Percentiles rank a stretch among this genome's conserved stretches.
Conservation (phyloP, 441 rosid genomes). For the Mallotus japonicus region DNA sequence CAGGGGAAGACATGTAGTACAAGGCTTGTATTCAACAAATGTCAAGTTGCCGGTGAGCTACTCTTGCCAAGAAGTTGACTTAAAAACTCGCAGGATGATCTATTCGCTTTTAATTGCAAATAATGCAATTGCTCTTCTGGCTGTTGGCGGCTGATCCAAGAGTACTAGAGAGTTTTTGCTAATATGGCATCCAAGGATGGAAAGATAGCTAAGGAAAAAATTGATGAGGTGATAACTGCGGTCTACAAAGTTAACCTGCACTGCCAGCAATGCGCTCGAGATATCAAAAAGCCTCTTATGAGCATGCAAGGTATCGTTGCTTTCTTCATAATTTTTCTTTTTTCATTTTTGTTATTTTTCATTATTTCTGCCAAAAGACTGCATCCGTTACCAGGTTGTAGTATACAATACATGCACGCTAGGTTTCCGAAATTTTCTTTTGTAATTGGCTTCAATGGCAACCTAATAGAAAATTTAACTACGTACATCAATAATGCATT, state of each 20-base stretch:
- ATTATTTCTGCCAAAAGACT: background rate
- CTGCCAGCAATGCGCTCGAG: slow-evolving; percentile 62
- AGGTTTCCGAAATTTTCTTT: too few species aligned
- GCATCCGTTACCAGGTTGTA: background rate
- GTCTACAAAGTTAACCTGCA: slow-evolving; percentile 74
- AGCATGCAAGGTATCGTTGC: slow-evolving; percentile 39
- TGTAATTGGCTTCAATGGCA: too few species aligned
- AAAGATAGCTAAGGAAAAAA: slow-evolving; percentile 30
- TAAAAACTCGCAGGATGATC: too few species aligned
- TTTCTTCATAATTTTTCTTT: background rate
- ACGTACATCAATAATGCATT: too few species aligned
- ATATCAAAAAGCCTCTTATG: slow-evolving; percentile 64
- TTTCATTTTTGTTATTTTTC: background rate
- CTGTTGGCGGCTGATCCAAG: background rate
- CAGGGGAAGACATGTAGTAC: too few species aligned
- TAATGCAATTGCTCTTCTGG: too few species aligned
- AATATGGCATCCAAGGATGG: slow-evolving; percentile 30
- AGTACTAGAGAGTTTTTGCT: background rate
- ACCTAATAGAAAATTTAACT: too few species aligned
- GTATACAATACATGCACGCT: too few species aligned
- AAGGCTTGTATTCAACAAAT: slow-evolving; percentile 15
- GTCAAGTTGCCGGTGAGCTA: slow-evolving; percentile 36
- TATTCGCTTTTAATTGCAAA: too few species aligned
- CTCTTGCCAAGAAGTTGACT: slow-evolving; percentile 17
- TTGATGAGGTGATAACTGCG: slow-evolving; percentile 43